These are phyloP conservation scores for Alternaria arbusti DNA, from an alignment of 2,329 filamentous ascomycete species.

Conservation along the genomic window DNA sequence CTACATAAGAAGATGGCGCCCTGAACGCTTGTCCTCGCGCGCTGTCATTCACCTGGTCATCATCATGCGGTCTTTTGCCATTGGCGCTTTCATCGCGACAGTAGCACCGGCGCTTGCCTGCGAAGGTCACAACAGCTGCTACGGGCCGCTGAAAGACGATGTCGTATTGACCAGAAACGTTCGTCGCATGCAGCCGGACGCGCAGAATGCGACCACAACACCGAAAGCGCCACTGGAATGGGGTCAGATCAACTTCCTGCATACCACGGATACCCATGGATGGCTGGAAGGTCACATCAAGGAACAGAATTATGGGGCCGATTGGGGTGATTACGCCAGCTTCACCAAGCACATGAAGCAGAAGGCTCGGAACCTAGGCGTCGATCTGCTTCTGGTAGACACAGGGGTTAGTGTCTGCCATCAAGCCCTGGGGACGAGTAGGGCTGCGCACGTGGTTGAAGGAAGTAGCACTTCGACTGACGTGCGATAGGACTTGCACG, in stretches of 20 bases:
- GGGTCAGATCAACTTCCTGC: conserved; percentile 71
- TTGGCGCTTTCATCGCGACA: conserved; percentile 13
- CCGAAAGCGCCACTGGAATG: conserved; percentile 59
- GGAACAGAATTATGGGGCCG: conserved; percentile 68
- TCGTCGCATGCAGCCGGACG: conserved; percentile 54
- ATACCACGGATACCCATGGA: conserved; percentile 68
- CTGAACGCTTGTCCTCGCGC: not conserved
- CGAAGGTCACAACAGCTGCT: conserved; percentile 46
- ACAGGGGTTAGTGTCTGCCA: conserved; percentile 54
- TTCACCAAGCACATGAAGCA: conserved; percentile 67
- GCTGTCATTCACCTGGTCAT: not conserved
- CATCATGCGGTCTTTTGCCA: conserved; percentile 17
- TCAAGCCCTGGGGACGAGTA: not conserved
- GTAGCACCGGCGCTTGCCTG: conserved; percentile 28
- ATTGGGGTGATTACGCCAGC: conserved; percentile 70
- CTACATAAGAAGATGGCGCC: conserved; percentile 12
- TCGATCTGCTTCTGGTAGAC: conserved; percentile 67
- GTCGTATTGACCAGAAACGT: conserved; percentile 51
- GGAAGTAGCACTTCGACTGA: not conserved
- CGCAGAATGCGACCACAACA: conserved; percentile 46
- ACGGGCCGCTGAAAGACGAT: conserved; percentile 48
- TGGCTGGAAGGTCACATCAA: conserved; percentile 68
- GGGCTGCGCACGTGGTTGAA: not conserved
- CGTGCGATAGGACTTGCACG: conserved; percentile 63
- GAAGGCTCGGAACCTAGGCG: conserved; percentile 62